Percentiles rank a stretch among this genome's conserved stretches.
phyloP scores from a whole-genome alignment of 352 stramenopile genomes.

The Aphanomyces euteiches region DNA sequence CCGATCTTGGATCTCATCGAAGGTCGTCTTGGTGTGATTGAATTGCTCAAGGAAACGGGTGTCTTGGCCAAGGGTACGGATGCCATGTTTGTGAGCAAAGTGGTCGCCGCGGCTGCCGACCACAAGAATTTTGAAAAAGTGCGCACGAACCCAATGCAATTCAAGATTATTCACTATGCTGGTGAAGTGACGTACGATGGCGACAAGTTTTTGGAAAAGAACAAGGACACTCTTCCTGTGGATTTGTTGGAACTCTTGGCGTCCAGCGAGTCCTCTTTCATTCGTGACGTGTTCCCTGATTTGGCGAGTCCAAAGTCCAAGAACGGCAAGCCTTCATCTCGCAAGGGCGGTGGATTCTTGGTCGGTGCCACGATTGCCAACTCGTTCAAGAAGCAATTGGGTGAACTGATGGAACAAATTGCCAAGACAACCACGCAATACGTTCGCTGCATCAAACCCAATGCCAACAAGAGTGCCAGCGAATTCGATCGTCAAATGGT shows the following conservation, averaged over 20 bases:
- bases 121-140: constrained; percentile 84
- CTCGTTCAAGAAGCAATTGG: constrained; percentile 82
- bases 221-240: constrained; percentile 80
- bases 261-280: constrained; percentile 53
- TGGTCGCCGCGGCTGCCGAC: constrained; percentile 68
- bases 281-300: constrained; percentile 62
- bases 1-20: constrained; percentile 88
- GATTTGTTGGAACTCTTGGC: constrained; percentile 76
- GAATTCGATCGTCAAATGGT: constrained; percentile 87
- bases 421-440: constrained; percentile 86
- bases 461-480: constrained; percentile 75
- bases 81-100: constrained; percentile 76
- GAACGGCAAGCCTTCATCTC: constrained; percentile 39
- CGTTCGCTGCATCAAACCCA: constrained; percentile 90
- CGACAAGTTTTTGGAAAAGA: constrained; percentile 74
- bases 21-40: constrained; percentile 83
- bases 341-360: constrained; percentile 58
- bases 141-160: constrained; percentile 76
- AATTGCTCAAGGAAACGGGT: constrained; percentile 94
- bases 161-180: constrained; percentile 79
- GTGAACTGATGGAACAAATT: constrained; percentile 83
- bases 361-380: constrained; percentile 78
- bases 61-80: constrained; percentile 82
- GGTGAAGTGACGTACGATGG: constrained; percentile 79
- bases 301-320: constrained; percentile 34